phyloP scores from a whole-genome alignment of 2,329 filamentous ascomycete genomes.

The Aspergillus pseudonomiae region DNA sequence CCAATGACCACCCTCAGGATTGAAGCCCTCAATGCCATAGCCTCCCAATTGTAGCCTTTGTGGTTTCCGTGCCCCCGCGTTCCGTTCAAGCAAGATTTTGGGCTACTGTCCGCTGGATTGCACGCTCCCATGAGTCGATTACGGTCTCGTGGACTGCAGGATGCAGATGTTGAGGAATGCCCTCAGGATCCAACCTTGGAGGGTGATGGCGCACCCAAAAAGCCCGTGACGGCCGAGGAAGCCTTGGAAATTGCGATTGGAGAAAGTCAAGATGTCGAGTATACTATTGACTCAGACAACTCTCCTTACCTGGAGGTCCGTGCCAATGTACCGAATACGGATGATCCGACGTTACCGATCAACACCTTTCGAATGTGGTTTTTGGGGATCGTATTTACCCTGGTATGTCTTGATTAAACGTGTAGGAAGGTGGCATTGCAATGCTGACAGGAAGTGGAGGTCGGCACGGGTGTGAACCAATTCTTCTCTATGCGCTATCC shows the following conservation, averaged over 20 bases:
- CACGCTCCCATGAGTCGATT: slow-evolving; percentile 6
- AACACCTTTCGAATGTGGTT: slow-evolving; percentile 46
- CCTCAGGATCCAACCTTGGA: slow-evolving; percentile 4
- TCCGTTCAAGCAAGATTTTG: not conserved
- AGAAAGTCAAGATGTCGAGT: slow-evolving; percentile 19
- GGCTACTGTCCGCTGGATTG: not conserved
- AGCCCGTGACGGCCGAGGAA: slow-evolving; percentile 21
- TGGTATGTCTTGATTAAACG: slow-evolving; percentile 27
- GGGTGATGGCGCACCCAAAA: slow-evolving; percentile 14
- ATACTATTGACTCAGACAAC: slow-evolving; percentile 29
- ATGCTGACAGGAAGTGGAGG: not conserved
- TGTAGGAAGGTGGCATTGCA: not conserved
- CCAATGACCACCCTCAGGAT: not conserved
- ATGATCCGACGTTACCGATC: slow-evolving; percentile 31
- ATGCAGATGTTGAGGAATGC: slow-evolving; percentile 18
- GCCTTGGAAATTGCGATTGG: slow-evolving; percentile 25
- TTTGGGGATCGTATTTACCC: slow-evolving; percentile 49
- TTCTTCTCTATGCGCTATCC: slow-evolving; percentile 52
- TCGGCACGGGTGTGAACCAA: slow-evolving; percentile 49
- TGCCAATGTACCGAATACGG: slow-evolving; percentile 31
- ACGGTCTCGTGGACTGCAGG: slow-evolving; percentile 6
- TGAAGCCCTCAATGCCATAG: not conserved
- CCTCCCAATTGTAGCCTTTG: not conserved
- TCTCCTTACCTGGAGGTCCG: slow-evolving; percentile 33
- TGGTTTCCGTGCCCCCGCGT: not conserved